These are phyloP conservation scores for Lagenidium sp. DNA, from an alignment of 352 stramenopile species.

Conservation along the genomic window DNA sequence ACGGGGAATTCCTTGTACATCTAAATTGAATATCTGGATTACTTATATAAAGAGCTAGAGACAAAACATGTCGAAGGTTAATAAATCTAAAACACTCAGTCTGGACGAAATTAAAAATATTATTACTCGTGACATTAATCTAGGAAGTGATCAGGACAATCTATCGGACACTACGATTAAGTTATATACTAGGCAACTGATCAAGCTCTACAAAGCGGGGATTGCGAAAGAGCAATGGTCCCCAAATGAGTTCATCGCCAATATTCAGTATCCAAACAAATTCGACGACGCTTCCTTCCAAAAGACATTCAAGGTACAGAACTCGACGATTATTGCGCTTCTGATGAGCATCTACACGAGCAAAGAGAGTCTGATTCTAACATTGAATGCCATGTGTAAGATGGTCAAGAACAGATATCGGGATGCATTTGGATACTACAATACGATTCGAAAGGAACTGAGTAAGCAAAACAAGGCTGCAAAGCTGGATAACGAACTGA, in stretches of 20 bases:
- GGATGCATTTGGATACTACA: slow-evolving; percentile 13
- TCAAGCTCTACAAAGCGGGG: slow-evolving; percentile 6
- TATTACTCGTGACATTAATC: slow-evolving; percentile 1
- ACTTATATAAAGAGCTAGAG: slow-evolving; percentile 8
- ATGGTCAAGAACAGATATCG: slow-evolving; percentile 6
- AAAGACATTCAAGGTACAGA: slow-evolving; percentile 11
- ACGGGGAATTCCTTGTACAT: slow-evolving; percentile 14
- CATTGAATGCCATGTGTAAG: slow-evolving; percentile 12
- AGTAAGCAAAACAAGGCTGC: slow-evolving; percentile 15
- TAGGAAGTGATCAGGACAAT: slow-evolving; percentile 4
- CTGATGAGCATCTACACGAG: slow-evolving; percentile 8
- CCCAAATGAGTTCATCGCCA: slow-evolving; percentile 6
- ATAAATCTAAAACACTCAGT: slow-evolving; percentile 6
- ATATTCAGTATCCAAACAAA: slow-evolving; percentile 4
- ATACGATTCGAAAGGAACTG: slow-evolving; percentile 12
- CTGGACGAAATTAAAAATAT: slow-evolving; percentile 7
- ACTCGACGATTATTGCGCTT: slow-evolving; percentile 8
- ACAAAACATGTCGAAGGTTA: slow-evolving; percentile 7
- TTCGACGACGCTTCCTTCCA: slow-evolving; percentile 8
- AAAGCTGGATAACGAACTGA: slow-evolving; percentile 16
- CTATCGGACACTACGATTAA: slow-evolving; percentile 2
- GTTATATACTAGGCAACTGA: slow-evolving; percentile 5
- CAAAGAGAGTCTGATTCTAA: slow-evolving; percentile 13
- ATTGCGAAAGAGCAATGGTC: slow-evolving; percentile 3
- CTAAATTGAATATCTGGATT: slow-evolving; percentile 10